phyloP scores from a whole-genome alignment of 352 stramenopile species.

The Phytophthora kernoviae region DNA sequence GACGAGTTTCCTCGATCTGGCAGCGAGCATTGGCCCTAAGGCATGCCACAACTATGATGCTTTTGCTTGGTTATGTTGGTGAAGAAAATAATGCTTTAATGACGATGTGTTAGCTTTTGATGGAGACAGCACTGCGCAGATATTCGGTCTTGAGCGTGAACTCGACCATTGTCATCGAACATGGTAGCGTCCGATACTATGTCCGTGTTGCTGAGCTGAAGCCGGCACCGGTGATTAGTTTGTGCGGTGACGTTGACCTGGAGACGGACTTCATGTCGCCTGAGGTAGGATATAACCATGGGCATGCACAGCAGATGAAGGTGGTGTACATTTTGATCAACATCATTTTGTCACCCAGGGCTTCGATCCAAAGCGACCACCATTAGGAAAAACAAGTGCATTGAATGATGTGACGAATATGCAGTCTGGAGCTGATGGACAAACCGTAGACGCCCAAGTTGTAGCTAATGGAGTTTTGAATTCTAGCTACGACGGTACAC shows the following conservation, averaged over 20 bases:
- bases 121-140: constrained; percentile 59
- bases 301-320: no score
- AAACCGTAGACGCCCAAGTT: background rate
- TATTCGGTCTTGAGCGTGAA: constrained; percentile 63
- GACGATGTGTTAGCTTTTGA: constrained; percentile 35
- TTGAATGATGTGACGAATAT: background rate
- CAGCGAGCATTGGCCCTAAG: constrained; percentile 65
- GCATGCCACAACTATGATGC: constrained; percentile 7
- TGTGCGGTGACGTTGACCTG: constrained; percentile 72
- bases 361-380: constrained; percentile 19
- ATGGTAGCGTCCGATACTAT: constrained; percentile 47
- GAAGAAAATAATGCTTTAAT: background rate
- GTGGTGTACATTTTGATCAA: no score
- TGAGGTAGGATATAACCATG: constrained; percentile 16
- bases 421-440: background rate
- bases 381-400: constrained; percentile 4
- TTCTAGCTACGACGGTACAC: background rate
- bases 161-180: constrained; percentile 60
- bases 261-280: constrained; percentile 61
- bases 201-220: constrained; percentile 61
- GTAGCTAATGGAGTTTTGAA: background rate
- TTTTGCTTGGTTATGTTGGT: background rate
- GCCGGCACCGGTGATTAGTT: constrained; percentile 44
- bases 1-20: constrained; percentile 49
- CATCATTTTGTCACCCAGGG: no score